These are phyloP conservation scores for Rutstroemia sydowiana DNA, from an alignment of 2,329 filamentous ascomycete species.

Conservation along the genomic window DNA sequence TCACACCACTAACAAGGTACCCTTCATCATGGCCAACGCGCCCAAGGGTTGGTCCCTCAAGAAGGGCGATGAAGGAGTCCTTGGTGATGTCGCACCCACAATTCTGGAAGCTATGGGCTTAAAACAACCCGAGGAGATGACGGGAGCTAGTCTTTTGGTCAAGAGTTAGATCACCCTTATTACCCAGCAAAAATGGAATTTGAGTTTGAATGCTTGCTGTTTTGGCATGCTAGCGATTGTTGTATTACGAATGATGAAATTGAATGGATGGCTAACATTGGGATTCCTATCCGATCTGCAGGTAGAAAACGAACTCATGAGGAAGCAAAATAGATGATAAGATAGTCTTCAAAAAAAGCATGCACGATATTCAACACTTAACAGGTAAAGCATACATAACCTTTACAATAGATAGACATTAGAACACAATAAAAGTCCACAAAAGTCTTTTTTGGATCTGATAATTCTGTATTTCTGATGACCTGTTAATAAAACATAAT, in stretches of 20 bases:
- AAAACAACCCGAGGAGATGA: slow-evolving; percentile 86
- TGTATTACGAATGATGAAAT: background rate
- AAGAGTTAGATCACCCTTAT: slow-evolving; percentile 43
- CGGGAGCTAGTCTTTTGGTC: slow-evolving; percentile 72
- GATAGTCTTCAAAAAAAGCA: background rate
- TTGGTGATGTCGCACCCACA: slow-evolving; percentile 96
- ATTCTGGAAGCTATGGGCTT: slow-evolving; percentile 86
- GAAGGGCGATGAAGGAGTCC: slow-evolving; percentile 63
- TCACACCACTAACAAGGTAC: slow-evolving; percentile 96
- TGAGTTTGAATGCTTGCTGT: background rate
- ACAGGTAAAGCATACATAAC: background rate
- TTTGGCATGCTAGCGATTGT: background rate
- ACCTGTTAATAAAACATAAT: too few species aligned
- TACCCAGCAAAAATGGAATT: slow-evolving; percentile 4
- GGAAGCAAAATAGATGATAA: slow-evolving; percentile 12
- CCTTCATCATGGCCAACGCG: slow-evolving; percentile 96
- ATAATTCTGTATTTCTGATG: too few species aligned
- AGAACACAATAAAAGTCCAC: background rate
- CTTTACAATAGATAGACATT: background rate
- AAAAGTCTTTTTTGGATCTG: background rate
- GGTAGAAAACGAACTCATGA: slow-evolving; percentile 28
- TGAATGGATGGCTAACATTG: slow-evolving; percentile 15
- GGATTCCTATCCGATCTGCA: slow-evolving; percentile 12
- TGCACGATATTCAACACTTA: background rate
- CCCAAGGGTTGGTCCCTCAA: slow-evolving; percentile 82